Evolutionary conservation across 1,284 basidiomycete species (phyloP), one percentile per base, ranked within the genome.

Genomic region (Heterobasidion irregulare): DNA sequence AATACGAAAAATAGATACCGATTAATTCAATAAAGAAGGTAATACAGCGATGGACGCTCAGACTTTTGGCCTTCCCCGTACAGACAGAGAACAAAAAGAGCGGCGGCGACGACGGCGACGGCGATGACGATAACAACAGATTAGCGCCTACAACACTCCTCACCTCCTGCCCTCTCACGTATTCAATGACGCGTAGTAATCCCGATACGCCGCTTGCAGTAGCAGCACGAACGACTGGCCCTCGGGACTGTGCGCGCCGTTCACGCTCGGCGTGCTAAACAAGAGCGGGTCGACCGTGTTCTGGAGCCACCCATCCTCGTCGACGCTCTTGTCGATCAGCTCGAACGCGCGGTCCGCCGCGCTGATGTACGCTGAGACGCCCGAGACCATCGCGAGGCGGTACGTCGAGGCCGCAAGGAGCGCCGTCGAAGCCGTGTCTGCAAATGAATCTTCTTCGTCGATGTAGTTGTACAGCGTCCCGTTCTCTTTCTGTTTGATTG

Each of bases 191-290:
- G 26, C 26, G 26, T 26, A 26, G 38, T 44, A 53, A 15, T 47
- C 53, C 34, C 46, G 66, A 66, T 77, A 80, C 6, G 85, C 84
- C 1, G 84, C 71, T 61, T 87, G 76, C 50, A 88, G 73, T 56
- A 87, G 68, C 10, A 89, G 64, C 8, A 86, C 75, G 62, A 91
- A 90, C 6, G 82, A 81, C 67, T 89, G 84, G 0, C 75, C 78
- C 64, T 81, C 78, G 5, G 79, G 77, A 57, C 78, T 82, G 47
- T 77, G 65, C 16, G 65, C 59, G 2, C 77, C 79, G 50, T 74
- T 66, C 2, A 61, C 52, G 9, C 69, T 70, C 6, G 72, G 71
- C 2, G 69, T 63, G 54, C 70, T 65, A 68, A 84, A 89, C 2
- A 75, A 73, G 48, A 77, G 63, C 0, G 87, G 88, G 63, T 89